A percentile compares a stretch with the other conserved stretches of the same genome.
phyloP scores from a whole-genome alignment of 2,329 filamentous ascomycete genomes.

The Orbilia blumenaviensis region DNA sequence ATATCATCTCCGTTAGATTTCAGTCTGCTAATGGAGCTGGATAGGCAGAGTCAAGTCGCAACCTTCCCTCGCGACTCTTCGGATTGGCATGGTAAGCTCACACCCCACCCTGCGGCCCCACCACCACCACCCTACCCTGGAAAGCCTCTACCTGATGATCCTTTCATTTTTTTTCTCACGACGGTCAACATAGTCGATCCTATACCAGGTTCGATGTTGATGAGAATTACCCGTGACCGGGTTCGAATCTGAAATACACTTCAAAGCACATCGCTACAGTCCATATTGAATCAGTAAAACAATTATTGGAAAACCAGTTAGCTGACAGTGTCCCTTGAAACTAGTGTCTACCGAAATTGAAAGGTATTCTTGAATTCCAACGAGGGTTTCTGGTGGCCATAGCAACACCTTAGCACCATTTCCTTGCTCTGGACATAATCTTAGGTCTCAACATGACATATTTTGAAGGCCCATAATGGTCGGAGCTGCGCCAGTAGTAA shows the following conservation, averaged over 20 bases:
- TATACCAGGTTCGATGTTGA: constrained; percentile 55
- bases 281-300: background rate
- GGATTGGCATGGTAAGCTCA: background rate
- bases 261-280: background rate
- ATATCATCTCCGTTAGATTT: background rate
- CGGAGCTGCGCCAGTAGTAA: no score
- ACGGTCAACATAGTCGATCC: constrained; percentile 58
- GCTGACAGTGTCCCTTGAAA: background rate
- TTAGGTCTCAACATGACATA: no score
- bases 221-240: constrained; percentile 58
- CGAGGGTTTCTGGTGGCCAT: no score
- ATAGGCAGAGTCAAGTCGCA: background rate
- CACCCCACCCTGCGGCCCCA: background rate
- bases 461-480: no score
- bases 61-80: background rate
- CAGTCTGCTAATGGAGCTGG: background rate
- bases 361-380: background rate
- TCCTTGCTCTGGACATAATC: no score
- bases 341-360: background rate
- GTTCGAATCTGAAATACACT: constrained; percentile 55
- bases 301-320: background rate
- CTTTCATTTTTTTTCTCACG: constrained; percentile 57
- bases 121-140: background rate
- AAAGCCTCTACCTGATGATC: constrained; percentile 56
- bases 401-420: no score